Percentiles rank a stretch among this genome's conserved stretches.
These are phyloP conservation scores for Arthrobotrys megalospora DNA, from an alignment of 2,329 filamentous ascomycete genomes.

Conservation along the genomic window DNA sequence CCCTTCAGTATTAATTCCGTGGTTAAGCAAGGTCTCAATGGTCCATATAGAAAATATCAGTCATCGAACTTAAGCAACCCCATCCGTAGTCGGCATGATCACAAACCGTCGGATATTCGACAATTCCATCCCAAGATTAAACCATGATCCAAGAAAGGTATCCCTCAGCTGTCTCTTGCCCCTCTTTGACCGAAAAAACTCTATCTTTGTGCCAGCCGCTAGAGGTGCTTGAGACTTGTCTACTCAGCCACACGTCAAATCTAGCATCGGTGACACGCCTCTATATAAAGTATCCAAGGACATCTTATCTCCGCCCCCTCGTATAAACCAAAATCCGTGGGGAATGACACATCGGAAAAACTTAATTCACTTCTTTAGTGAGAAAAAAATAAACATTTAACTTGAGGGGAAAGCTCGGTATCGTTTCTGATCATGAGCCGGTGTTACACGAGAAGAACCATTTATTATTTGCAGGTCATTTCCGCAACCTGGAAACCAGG, in stretches of 20 bases:
- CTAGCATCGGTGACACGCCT: neutral
- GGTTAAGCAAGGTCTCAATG: too few relatives aligned
- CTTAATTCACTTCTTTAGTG: neutral
- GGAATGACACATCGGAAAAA: neutral
- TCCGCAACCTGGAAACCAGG: constrained; percentile 39
- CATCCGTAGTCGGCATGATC: neutral
- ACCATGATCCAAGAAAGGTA: neutral
- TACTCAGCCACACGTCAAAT: neutral
- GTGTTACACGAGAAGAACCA: constrained; percentile 39
- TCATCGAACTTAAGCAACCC: too few relatives aligned
- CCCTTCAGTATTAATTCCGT: too few relatives aligned
- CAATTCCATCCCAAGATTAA: neutral
- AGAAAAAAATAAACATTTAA: too few relatives aligned
- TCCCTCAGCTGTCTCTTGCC: neutral
- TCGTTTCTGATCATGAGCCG: constrained; percentile 33
- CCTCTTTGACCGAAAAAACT: neutral
- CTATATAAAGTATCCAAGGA: neutral
- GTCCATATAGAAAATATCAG: too few relatives aligned
- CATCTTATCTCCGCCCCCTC: constrained; percentile 11
- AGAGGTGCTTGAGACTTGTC: neutral
- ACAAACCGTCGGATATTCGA: constrained; percentile 11
- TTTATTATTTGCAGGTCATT: constrained; percentile 34
- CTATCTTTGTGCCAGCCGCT: constrained; percentile 10
- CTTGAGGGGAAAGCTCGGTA: neutral
- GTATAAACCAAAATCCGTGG: neutral